These are phyloP conservation scores for Penicillium fimorum DNA, from an alignment of 495 filamentous ascomycete genomes.

Conservation along the genomic window DNA sequence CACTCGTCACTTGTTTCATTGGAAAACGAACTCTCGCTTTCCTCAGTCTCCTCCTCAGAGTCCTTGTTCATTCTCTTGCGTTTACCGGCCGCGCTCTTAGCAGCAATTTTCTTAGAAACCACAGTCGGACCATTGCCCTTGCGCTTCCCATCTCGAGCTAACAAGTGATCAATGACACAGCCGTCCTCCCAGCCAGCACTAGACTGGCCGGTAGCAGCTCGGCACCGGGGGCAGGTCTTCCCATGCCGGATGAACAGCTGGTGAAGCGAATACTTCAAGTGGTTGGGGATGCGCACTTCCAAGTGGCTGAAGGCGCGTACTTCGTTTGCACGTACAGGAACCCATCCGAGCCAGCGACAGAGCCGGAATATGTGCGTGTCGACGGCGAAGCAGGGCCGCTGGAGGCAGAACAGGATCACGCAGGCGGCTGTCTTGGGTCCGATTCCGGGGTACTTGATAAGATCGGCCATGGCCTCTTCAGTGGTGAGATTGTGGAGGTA, in stretches of 20 bases:
- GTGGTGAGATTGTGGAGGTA: constrained; percentile 67
- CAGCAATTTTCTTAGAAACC: not conserved
- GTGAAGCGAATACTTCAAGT: constrained; percentile 87
- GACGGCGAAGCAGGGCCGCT: constrained; percentile 75
- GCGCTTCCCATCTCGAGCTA: constrained; percentile 44
- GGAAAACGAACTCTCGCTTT: not conserved
- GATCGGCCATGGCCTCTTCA: constrained; percentile 67
- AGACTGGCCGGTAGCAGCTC: constrained; percentile 51
- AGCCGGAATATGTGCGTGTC: constrained; percentile 84
- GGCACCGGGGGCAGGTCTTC: constrained; percentile 73
- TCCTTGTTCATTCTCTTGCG: not conserved
- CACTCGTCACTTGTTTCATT: constrained; percentile 1
- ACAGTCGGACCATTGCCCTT: constrained; percentile 7
- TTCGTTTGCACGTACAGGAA: constrained; percentile 56
- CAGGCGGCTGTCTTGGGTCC: constrained; percentile 92
- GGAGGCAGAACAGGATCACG: constrained; percentile 76
- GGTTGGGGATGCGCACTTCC: constrained; percentile 77
- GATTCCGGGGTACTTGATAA: constrained; percentile 78
- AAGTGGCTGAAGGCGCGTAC: constrained; percentile 76
- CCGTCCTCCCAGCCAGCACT: constrained; percentile 48
- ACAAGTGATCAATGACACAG: constrained; percentile 52
- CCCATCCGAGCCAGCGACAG: constrained; percentile 83
- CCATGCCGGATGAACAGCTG: constrained; percentile 86
- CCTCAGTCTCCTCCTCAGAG: not conserved
- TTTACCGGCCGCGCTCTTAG: not conserved